Evolutionary conservation across 169 alveolate genomes (phyloP).

Genomic region (Cystoisospora suis): DNA sequence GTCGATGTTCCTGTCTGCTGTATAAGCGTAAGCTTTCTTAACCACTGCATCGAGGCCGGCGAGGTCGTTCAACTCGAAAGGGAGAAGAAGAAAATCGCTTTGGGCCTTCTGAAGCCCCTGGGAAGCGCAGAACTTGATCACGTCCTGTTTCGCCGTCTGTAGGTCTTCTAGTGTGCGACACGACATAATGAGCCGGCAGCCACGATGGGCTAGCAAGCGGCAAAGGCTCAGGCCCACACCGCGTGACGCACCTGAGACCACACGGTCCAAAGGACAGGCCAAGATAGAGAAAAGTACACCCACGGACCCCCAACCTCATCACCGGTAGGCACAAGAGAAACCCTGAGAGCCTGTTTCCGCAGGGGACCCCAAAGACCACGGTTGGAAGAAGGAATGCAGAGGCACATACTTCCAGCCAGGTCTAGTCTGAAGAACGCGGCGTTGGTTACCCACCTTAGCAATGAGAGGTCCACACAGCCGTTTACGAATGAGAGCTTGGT

Average conservation of each 20-base stretch:
- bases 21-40: not conserved
- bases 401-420: too few species aligned
- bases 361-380: too few species aligned
- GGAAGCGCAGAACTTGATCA: not conserved
- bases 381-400: too few species aligned
- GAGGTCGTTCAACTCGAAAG: not conserved
- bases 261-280: not conserved
- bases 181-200: slow-evolving; percentile 21
- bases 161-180: not conserved
- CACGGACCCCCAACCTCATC: too few species aligned
- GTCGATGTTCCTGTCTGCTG: not conserved
- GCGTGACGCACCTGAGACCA: not conserved
- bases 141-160: slow-evolving; percentile 18
- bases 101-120: not conserved
- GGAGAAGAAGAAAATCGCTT: slow-evolving; percentile 1
- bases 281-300: too few species aligned
- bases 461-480: too few species aligned
- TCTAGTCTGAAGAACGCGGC: too few species aligned
- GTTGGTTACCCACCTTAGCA: too few species aligned
- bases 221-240: slow-evolving; percentile 21
- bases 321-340: too few species aligned
- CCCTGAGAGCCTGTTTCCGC: too few species aligned
- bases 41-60: not conserved
- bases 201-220: not conserved
- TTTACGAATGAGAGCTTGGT: too few species aligned